Conservation (phyloP, 140 eudicot genomes). For the Cichorium intybus region DNA sequence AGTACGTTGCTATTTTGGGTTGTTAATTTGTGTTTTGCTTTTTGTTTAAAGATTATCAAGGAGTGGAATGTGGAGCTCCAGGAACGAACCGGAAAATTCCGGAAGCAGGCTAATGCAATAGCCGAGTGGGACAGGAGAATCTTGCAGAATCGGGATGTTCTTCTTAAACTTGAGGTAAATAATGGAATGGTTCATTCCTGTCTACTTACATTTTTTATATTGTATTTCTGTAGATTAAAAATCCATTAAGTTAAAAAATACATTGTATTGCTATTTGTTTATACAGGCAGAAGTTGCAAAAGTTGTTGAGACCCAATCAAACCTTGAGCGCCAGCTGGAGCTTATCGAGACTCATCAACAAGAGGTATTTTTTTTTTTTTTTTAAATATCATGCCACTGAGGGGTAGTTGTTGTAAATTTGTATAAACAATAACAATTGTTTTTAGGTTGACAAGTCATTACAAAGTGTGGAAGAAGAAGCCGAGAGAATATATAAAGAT, state of each 20-base stretch:
- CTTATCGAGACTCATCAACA: constrained; percentile 96
- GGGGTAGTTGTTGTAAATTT: background rate
- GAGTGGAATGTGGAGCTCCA: constrained; percentile 98
- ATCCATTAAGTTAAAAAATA: too few species aligned
- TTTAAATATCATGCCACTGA: background rate
- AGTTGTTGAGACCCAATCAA: constrained; percentile 88
- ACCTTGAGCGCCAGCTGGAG: constrained; percentile 90
- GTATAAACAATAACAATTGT: background rate
- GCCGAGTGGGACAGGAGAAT: constrained; percentile 98
- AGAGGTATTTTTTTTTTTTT: constrained; percentile 87
- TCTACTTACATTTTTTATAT: too few species aligned
- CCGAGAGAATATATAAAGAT: constrained; percentile 88
- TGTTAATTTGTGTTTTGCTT: background rate
- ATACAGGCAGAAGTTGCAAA: constrained; percentile 89
- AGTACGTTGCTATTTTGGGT: background rate
- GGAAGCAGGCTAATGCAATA: constrained; percentile 91
- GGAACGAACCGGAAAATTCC: constrained; percentile 83
- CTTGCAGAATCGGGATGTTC: constrained; percentile 90
- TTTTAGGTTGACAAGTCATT: constrained; percentile 88
- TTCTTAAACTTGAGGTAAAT: constrained; percentile 86
- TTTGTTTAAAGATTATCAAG: constrained; percentile 64
- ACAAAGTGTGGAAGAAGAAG: constrained; percentile 96
- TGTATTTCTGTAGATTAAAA: too few species aligned
- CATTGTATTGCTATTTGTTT: too few species aligned
- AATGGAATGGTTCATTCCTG: too few species aligned